Evolutionary conservation across 2,329 filamentous ascomycete genomes (phyloP).

Genomic region (Verticillium alfalfae): DNA sequence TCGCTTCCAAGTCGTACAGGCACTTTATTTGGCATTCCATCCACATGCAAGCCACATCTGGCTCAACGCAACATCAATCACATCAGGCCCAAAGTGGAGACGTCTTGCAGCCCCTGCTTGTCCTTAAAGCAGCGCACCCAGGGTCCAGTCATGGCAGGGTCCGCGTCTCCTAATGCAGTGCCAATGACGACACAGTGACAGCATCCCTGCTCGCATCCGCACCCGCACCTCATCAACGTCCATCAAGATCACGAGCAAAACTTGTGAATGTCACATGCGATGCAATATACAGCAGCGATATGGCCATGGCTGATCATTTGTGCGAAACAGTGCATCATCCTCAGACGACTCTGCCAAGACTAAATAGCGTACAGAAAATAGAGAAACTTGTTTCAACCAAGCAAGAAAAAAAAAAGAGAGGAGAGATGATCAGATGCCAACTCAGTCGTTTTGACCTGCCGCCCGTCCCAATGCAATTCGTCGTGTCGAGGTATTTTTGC

Average conservation of each 20-base stretch:
- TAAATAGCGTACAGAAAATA: not conserved
- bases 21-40: too few relatives aligned
- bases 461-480: not conserved
- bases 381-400: not conserved
- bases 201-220: not conserved
- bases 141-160: not conserved
- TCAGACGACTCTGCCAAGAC: not conserved
- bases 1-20: too few relatives aligned
- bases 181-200: not conserved
- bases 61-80: too few relatives aligned
- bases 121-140: not conserved
- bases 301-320: not conserved
- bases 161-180: not conserved
- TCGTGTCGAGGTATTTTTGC: not conserved
- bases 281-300: not conserved
- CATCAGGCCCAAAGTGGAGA: too few relatives aligned
- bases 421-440: not conserved
- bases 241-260: not conserved
- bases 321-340: not conserved
- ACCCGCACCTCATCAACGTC: not conserved
- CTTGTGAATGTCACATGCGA: not conserved
- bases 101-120: too few relatives aligned
- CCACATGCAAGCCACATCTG: too few relatives aligned
- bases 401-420: not conserved
- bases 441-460: not conserved